These are phyloP conservation scores for Apostasia shenzhenica DNA, from an alignment of 106 monocot species.

Conservation along the genomic window DNA sequence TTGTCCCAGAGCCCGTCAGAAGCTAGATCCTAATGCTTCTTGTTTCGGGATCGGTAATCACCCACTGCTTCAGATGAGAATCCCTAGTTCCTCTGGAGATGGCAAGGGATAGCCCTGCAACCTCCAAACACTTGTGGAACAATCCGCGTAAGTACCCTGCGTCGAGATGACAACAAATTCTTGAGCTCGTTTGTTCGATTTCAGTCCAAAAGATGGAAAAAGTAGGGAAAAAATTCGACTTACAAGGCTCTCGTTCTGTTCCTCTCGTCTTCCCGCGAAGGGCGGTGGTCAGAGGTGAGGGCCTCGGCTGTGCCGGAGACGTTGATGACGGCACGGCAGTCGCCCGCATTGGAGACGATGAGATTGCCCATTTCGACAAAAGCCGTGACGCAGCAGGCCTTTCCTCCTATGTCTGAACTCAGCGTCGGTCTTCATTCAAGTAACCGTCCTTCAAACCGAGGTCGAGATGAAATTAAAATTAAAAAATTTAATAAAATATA, in stretches of 20 bases:
- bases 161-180: neutral
- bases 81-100: conserved; percentile 91
- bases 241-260: conserved; percentile 76
- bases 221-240: conserved; percentile 13
- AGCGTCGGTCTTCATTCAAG: conserved; percentile 59
- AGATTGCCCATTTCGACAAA: conserved; percentile 57
- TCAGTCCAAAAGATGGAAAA: neutral
- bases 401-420: conserved; percentile 52
- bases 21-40: conserved; percentile 50
- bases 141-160: conserved; percentile 68
- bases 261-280: conserved; percentile 65
- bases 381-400: conserved; percentile 76
- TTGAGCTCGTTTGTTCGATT: no score
- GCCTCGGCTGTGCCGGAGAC: conserved; percentile 57
- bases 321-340: conserved; percentile 88
- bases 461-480: no score
- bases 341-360: conserved; percentile 81
- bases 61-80: conserved; percentile 76
- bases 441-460: no score
- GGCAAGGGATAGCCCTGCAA: conserved; percentile 78
- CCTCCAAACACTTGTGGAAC: conserved; percentile 59
- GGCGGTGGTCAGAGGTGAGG: conserved; percentile 78
- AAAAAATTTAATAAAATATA: no score
- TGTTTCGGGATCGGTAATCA: conserved; percentile 76
- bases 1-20: conserved; percentile 93